Conservation (phyloP, 805 yeast species). For the Starmerella bacillaris region DNA sequence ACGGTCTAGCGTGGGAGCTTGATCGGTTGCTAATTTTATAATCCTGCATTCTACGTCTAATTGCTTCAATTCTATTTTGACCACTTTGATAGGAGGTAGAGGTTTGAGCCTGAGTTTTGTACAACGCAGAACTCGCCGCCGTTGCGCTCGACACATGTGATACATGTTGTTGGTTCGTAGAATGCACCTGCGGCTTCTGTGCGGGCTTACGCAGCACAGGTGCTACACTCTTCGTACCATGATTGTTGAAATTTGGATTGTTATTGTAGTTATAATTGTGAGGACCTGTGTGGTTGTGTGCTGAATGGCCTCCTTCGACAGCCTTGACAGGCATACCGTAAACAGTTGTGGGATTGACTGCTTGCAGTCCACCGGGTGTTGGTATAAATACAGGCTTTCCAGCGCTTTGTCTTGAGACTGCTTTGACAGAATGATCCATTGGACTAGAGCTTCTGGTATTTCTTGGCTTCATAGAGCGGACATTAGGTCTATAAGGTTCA, state of each 20-base stretch:
- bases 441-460: not conserved
- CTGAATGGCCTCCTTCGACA: constrained; percentile 3
- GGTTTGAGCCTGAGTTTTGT: too few relatives aligned
- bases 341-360: constrained; percentile 13
- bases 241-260: too few relatives aligned
- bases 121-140: too few relatives aligned
- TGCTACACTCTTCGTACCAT: too few relatives aligned
- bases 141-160: too few relatives aligned
- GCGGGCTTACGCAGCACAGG: too few relatives aligned
- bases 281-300: too few relatives aligned
- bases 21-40: constrained; percentile 1
- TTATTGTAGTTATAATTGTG: too few relatives aligned
- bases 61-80: constrained; percentile 15
- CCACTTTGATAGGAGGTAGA: too few relatives aligned
- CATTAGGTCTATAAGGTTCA: constrained; percentile 28
- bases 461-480: constrained; percentile 15
- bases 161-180: too few relatives aligned
- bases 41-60: constrained; percentile 15
- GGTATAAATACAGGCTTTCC: constrained; percentile 9
- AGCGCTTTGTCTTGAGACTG: constrained; percentile 1
- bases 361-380: constrained; percentile 14
- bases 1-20: not conserved
- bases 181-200: too few relatives aligned
- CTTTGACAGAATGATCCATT: not conserved
- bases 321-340: constrained; percentile 14